A percentile compares a stretch with the other conserved stretches of the same genome.
Conservation (phyloP, 2,329 filamentous ascomycete species). For the Cercospora canescens region DNA sequence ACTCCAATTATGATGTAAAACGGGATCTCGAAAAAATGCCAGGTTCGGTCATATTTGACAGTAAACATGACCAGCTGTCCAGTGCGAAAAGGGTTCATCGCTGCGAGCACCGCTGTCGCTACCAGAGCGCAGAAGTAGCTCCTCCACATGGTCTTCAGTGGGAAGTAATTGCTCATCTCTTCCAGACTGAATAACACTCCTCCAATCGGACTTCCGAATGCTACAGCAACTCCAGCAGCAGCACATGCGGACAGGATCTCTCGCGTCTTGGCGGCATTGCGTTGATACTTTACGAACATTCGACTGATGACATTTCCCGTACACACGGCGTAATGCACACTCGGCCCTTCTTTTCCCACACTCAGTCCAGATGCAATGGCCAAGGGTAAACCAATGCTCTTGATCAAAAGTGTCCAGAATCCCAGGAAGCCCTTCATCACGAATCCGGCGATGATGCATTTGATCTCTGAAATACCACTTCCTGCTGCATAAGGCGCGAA, state of each 20-base stretch:
- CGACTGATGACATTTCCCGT: constrained; percentile 95
- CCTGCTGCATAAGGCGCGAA: constrained; percentile 96
- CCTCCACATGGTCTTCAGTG: constrained; percentile 94
- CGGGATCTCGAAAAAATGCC: constrained; percentile 95
- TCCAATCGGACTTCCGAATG: constrained; percentile 95
- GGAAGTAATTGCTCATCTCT: constrained; percentile 96
- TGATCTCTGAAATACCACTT: constrained; percentile 97
- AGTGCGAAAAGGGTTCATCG: constrained; percentile 96
- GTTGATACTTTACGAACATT: constrained; percentile 87
- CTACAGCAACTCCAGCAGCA: constrained; percentile 91
- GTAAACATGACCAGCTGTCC: constrained; percentile 99
- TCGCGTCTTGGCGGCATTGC: constrained; percentile 88
- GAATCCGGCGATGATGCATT: constrained; percentile 97
- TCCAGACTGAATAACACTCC: constrained; percentile 95
- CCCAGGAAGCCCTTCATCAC: constrained; percentile 99
- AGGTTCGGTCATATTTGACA: constrained; percentile 89
- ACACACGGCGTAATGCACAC: constrained; percentile 98
- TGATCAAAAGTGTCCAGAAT: constrained; percentile 88
- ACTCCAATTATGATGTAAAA: constrained; percentile 91
- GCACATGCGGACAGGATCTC: constrained; percentile 95
- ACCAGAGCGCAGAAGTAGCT: constrained; percentile 98
- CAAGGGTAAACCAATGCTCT: constrained; percentile 85
- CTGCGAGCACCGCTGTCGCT: constrained; percentile 85
- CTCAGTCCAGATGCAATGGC: constrained; percentile 92
- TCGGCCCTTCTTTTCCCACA: constrained; percentile 95